Evolutionary conservation across 768 basidiomycete genomes (phyloP).

Genomic region (Calocera viscosa): DNA sequence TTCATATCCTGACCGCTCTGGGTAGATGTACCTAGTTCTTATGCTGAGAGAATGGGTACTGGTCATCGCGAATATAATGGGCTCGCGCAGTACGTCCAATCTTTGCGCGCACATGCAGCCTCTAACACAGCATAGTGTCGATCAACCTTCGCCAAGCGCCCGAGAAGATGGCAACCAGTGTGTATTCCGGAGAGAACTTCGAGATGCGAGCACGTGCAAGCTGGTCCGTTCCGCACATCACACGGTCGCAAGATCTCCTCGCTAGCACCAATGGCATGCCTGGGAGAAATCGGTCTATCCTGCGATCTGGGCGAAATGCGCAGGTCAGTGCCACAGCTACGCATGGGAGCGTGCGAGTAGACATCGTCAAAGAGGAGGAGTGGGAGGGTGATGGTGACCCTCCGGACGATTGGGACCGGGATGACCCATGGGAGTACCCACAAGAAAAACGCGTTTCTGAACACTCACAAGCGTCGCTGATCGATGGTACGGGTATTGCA

Average conservation of each 20-base stretch:
- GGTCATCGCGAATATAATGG: neutral
- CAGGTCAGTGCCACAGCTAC: neutral
- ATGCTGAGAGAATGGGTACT: conserved; percentile 1
- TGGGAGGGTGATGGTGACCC: conserved; percentile 1
- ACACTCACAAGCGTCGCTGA: neutral
- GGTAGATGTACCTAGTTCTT: neutral
- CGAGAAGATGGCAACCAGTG: neutral
- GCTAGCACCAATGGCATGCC: neutral
- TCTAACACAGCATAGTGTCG: neutral
- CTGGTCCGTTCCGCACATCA: neutral
- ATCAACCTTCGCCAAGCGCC: conserved; percentile 4
- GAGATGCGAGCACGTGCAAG: neutral
- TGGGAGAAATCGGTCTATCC: neutral
- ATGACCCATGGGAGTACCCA: neutral
- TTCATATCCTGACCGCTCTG: neutral
- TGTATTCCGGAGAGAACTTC: neutral
- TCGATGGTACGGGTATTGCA: neutral
- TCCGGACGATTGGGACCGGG: neutral
- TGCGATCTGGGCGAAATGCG: neutral
- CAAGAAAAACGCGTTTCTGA: neutral
- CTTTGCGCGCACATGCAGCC: no score
- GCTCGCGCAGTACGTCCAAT: neutral
- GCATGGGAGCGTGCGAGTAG: conserved; percentile 4
- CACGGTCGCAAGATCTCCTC: neutral
- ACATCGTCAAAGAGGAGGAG: neutral